phyloP scores from a whole-genome alignment of 139 green algal genomes.

The Tetradesmus obliquus region DNA sequence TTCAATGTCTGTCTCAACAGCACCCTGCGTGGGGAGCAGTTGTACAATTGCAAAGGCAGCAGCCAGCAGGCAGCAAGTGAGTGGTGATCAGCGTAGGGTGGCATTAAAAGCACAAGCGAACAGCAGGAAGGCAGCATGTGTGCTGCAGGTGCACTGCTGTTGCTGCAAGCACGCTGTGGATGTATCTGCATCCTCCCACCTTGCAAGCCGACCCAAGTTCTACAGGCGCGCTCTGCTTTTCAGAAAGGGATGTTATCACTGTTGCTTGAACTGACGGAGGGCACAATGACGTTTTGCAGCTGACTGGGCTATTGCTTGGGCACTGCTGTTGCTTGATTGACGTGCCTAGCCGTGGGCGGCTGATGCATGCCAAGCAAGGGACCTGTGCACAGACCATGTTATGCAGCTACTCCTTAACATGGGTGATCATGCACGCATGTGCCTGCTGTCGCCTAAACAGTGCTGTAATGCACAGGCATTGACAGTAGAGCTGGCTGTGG shows the following conservation, averaged over 20 bases:
- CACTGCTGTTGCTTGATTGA: background rate
- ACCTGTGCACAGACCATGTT: background rate
- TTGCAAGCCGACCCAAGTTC: too few relatives aligned
- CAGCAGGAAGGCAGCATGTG: background rate
- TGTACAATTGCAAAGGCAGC: background rate
- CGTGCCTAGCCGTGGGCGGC: background rate
- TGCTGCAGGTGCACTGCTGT: background rate
- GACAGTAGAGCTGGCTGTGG: too few relatives aligned
- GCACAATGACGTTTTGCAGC: background rate
- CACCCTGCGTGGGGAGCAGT: background rate
- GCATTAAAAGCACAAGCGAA: too few relatives aligned
- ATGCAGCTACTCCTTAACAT: too few relatives aligned
- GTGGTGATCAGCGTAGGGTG: background rate
- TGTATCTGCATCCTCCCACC: background rate
- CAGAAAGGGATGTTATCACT: background rate
- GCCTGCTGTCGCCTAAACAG: background rate
- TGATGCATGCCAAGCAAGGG: background rate
- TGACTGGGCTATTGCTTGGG: background rate
- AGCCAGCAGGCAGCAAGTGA: background rate
- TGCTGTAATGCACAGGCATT: too few relatives aligned
- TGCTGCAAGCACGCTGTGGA: background rate
- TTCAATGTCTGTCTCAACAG: constrained; percentile 13
- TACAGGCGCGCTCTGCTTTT: background rate
- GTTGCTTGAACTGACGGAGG: background rate
- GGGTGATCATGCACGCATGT: background rate